phyloP scores from a whole-genome alignment of 2,329 filamentous ascomycete species.

The Talaromyces sp. region DNA sequence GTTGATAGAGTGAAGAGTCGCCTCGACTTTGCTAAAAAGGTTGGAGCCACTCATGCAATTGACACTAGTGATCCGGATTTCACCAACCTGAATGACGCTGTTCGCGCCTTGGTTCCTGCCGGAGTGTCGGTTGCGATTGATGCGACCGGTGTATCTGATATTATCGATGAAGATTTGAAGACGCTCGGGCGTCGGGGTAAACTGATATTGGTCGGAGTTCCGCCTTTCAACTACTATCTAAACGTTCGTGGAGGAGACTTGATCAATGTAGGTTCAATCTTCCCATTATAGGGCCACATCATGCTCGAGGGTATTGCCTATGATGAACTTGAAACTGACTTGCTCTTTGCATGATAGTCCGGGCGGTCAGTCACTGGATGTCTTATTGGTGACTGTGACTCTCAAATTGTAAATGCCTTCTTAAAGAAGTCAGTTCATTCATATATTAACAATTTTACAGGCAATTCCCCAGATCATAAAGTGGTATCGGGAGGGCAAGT shows the following conservation, averaged over 20 bases:
- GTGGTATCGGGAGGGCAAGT: conserved; percentile 22
- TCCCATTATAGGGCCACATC: too few species aligned
- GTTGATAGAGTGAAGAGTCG: conserved; percentile 38
- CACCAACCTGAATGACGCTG: conserved; percentile 9
- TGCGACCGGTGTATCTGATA: conserved; percentile 16
- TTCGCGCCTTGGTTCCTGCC: conserved; percentile 1
- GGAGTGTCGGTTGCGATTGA: conserved; percentile 23
- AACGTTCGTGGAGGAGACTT: conserved; percentile 1
- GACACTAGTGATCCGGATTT: conserved; percentile 30
- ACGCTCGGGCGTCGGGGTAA: conserved; percentile 45
- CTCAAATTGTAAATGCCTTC: conserved; percentile 8
- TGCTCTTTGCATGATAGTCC: conserved; percentile 2
- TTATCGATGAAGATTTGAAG: conserved; percentile 24
- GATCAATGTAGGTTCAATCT: conserved; percentile 8
- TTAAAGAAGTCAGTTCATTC: too few species aligned
- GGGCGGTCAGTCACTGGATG: conserved; percentile 19
- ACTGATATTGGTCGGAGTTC: conserved; percentile 54
- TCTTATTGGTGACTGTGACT: conserved; percentile 20
- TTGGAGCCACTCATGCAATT: conserved; percentile 45
- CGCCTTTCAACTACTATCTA: conserved; percentile 39
- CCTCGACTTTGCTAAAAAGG: conserved; percentile 38
- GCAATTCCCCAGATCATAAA: conserved; percentile 20
- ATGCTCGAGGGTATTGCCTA: background rate
- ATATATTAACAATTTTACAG: too few species aligned
- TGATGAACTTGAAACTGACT: background rate